These are phyloP conservation scores for Rhodotorula taiwanensis DNA, from an alignment of 768 basidiomycete genomes.

Conservation along the genomic window DNA sequence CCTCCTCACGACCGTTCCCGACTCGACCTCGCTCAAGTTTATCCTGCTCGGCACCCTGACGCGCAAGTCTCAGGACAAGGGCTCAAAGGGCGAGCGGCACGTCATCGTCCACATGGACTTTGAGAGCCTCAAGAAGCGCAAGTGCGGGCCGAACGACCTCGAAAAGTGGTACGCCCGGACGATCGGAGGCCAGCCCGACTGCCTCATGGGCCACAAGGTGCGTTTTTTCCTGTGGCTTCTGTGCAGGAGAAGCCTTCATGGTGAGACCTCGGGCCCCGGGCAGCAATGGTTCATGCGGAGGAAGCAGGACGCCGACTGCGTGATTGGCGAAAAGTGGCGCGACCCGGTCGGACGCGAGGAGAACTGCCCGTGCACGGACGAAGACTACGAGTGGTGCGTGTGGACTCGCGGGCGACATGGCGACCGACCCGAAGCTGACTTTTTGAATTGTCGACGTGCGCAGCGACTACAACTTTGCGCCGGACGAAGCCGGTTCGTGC, in stretches of 20 bases:
- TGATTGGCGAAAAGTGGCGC: conserved; percentile 78
- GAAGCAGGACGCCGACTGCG: conserved; percentile 76
- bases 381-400: conserved; percentile 96
- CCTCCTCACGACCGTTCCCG: conserved; percentile 79
- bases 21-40: conserved; percentile 95
- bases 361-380: conserved; percentile 70
- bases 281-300: conserved; percentile 92
- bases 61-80: conserved; percentile 52
- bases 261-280: not conserved
- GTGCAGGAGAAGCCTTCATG: too few species aligned
- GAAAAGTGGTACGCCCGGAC: conserved; percentile 81
- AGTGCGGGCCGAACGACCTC: conserved; percentile 67
- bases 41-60: conserved; percentile 72
- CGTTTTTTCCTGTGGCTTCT: not conserved
- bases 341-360: conserved; percentile 78
- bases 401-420: too few species aligned
- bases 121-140: conserved; percentile 56
- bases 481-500: conserved; percentile 61
- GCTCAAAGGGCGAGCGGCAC: conserved; percentile 51
- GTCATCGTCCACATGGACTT: conserved; percentile 80
- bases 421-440: too few species aligned
- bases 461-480: conserved; percentile 85
- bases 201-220: conserved; percentile 92
- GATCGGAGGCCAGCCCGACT: conserved; percentile 53
- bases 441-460: too few species aligned